Conservation (phyloP, 2,329 filamentous ascomycete species). For the Phialophora macrospora region DNA sequence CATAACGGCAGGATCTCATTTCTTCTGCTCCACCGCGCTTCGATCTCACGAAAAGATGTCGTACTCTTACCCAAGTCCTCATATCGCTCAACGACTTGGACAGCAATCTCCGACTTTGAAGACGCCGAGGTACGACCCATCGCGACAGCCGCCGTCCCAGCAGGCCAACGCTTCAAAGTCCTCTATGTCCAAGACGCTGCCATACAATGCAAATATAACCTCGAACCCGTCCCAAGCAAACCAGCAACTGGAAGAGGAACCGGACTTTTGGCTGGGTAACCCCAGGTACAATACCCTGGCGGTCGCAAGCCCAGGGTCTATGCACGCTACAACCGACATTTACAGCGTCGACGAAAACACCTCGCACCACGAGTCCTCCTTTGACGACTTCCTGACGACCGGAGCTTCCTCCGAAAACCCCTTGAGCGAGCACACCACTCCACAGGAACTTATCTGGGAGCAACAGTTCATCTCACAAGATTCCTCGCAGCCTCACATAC, state of each 20-base stretch:
- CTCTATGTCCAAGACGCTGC: constrained; percentile 19
- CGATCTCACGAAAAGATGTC: constrained; percentile 23
- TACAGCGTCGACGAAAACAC: constrained; percentile 30
- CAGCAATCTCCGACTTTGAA: constrained; percentile 22
- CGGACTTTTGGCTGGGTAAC: constrained; percentile 10
- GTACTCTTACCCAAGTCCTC: constrained; percentile 18
- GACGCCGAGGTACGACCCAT: constrained; percentile 12
- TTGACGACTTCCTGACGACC: constrained; percentile 35
- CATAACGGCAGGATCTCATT: constrained; percentile 20
- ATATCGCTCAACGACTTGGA: constrained; percentile 12
- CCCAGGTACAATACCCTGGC: constrained; percentile 10
- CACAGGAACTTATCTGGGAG: constrained; percentile 37
- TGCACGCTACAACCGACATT: constrained; percentile 11
- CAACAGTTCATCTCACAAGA: constrained; percentile 30
- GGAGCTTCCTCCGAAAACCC: constrained; percentile 36
- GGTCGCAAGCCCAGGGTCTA: constrained; percentile 20
- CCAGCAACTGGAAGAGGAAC: constrained; percentile 12
- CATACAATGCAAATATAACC: constrained; percentile 30
- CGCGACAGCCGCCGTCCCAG: constrained; percentile 13
- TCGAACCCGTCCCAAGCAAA: constrained; percentile 28
- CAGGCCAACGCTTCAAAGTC: neutral
- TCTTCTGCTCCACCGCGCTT: constrained; percentile 7
- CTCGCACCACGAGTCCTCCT: constrained; percentile 31
- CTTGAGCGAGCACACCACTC: constrained; percentile 37
- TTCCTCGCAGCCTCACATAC: constrained; percentile 25